Conservation (phyloP, 129 eudicot species). For the Gnaphalium uliginosum region DNA sequence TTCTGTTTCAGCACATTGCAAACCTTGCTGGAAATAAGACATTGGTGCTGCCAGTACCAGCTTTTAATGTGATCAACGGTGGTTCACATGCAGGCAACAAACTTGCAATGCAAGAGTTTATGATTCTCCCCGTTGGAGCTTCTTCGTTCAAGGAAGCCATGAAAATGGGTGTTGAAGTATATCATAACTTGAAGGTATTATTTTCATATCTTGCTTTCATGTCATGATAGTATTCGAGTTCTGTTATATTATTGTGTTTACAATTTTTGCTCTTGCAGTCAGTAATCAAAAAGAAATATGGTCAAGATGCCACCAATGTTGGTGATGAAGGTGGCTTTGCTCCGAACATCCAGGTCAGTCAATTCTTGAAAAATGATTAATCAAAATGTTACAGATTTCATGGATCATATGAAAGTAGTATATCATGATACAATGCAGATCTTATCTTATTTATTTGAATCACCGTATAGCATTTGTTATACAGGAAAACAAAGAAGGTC, state of each 20-base stretch:
- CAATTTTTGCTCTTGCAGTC: constrained; percentile 37
- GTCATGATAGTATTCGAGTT: not conserved
- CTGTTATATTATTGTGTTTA: not conserved
- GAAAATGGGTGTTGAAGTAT: constrained; percentile 58
- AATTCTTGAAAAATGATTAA: not conserved
- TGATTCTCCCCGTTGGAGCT: constrained; percentile 53
- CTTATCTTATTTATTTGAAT: not conserved
- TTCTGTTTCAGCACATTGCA: constrained; percentile 41
- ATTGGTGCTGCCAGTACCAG: constrained; percentile 48
- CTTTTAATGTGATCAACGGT: constrained; percentile 47
- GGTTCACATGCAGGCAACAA: constrained; percentile 55
- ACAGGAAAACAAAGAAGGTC: constrained; percentile 63
- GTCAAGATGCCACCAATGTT: constrained; percentile 63
- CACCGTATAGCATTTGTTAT: not conserved
- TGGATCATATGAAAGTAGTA: not conserved
- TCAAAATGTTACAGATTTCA: not conserved
- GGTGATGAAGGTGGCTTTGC: constrained; percentile 75
- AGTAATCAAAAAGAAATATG: constrained; percentile 58
- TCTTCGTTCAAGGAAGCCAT: constrained; percentile 49
- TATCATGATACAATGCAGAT: not conserved
- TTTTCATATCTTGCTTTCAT: constrained; percentile 3
- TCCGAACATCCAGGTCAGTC: constrained; percentile 52
- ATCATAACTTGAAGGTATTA: constrained; percentile 44
- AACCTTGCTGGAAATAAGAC: constrained; percentile 52
- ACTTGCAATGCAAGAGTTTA: constrained; percentile 52